phyloP scores from a whole-genome alignment of 139 green algal species.

The Chlamydomonas asymmetrica region DNA sequence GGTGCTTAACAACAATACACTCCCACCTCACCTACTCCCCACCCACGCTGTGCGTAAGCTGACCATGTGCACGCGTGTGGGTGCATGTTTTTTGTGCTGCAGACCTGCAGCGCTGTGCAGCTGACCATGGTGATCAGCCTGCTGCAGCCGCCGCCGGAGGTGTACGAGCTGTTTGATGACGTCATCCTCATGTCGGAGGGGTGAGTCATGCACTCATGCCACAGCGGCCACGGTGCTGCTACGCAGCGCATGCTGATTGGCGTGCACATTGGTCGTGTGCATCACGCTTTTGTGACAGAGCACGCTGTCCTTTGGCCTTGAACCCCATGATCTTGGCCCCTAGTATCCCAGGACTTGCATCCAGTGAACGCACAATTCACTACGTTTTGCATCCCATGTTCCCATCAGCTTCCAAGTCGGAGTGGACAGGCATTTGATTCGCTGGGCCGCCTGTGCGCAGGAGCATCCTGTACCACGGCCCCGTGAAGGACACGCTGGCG shows the following conservation, averaged over 20 bases:
- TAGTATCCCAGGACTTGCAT: neutral
- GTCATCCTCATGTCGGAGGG: constrained; percentile 63
- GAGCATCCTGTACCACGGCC: constrained; percentile 69
- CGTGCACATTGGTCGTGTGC: neutral
- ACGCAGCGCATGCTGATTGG: neutral
- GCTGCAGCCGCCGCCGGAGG: constrained; percentile 86
- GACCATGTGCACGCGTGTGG: no score
- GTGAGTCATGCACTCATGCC: constrained; percentile 30
- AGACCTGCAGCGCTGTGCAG: constrained; percentile 7
- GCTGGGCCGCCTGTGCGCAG: neutral
- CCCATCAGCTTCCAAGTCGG: no score
- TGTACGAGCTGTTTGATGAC: constrained; percentile 65
- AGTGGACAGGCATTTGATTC: neutral
- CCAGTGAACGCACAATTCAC: neutral
- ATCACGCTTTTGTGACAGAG: neutral
- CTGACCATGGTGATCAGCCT: constrained; percentile 70
- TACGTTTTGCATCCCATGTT: neutral
- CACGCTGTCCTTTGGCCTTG: neutral
- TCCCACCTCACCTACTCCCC: no score
- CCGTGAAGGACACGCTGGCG: constrained; percentile 50
- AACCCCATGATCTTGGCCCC: neutral
- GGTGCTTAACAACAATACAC: no score
- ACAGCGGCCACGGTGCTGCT: neutral
- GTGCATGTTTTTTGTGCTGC: no score
- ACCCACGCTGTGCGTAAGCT: no score